Percentiles rank a stretch among this genome's conserved stretches.
These are phyloP conservation scores for Picea glauca DNA, from an alignment of 75 land plant species.

Conservation along the genomic window DNA sequence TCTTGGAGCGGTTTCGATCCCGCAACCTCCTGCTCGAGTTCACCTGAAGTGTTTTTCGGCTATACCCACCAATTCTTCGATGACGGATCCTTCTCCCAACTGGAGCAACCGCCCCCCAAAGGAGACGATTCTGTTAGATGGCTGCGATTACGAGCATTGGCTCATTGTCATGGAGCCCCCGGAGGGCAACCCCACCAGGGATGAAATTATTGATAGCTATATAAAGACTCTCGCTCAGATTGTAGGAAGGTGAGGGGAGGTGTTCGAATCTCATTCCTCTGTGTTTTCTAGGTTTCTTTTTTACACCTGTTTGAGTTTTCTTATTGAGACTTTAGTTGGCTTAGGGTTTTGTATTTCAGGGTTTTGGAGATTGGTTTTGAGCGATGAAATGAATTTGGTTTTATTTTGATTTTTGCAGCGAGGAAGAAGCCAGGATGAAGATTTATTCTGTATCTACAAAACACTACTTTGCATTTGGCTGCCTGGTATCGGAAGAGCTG, in stretches of 20 bases:
- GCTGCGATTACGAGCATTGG: slow-evolving; percentile 61
- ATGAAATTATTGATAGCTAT: slow-evolving; percentile 36
- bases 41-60: not conserved
- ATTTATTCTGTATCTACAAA: slow-evolving; percentile 18
- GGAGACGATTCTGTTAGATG: slow-evolving; percentile 49
- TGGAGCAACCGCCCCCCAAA: not conserved
- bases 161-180: slow-evolving; percentile 44
- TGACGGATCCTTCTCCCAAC: not conserved
- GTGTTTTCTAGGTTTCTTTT: not conserved
- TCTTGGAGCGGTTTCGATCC: not conserved
- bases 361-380: not conserved
- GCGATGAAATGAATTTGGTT: not conserved
- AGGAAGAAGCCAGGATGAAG: slow-evolving; percentile 14
- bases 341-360: too few species aligned
- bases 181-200: slow-evolving; percentile 15
- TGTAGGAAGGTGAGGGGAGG: slow-evolving; percentile 24
- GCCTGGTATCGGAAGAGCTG: slow-evolving; percentile 11
- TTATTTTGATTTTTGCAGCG: slow-evolving; percentile 10
- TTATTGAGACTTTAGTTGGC: not conserved
- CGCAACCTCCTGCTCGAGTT: not conserved
- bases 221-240: slow-evolving; percentile 27
- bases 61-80: slow-evolving; percentile 3
- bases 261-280: not conserved
- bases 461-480: slow-evolving; percentile 18
- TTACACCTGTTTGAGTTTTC: not conserved